Evolutionary conservation across 2,329 filamentous ascomycete species (phyloP).

Genomic region (Bipolaris sorokiniana): DNA sequence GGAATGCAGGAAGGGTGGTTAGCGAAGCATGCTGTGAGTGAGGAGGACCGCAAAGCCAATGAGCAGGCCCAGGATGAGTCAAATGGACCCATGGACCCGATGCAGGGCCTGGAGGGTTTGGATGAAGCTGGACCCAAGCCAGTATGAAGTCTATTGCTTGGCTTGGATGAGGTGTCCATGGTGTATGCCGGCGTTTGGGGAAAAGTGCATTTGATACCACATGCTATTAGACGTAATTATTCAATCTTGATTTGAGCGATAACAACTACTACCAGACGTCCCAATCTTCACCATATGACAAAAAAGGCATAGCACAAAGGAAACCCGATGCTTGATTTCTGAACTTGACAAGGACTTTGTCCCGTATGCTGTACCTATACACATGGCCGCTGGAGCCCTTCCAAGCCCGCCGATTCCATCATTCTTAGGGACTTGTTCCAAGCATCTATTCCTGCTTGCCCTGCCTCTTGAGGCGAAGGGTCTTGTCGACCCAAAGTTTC

Average conservation of each 20-base stretch:
- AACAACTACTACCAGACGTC: neutral
- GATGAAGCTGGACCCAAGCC: constrained; percentile 93
- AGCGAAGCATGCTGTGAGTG: constrained; percentile 82
- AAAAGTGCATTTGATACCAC: constrained; percentile 16
- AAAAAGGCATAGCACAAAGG: constrained; percentile 24
- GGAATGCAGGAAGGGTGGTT: constrained; percentile 82
- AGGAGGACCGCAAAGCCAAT: constrained; percentile 72
- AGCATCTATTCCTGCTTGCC: constrained; percentile 44
- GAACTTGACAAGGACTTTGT: constrained; percentile 20
- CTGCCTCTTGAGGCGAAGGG: constrained; percentile 82
- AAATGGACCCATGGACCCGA: constrained; percentile 75
- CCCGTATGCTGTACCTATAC: constrained; percentile 31
- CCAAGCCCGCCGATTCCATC: constrained; percentile 16
- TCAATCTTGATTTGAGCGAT: neutral
- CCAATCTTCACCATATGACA: neutral
- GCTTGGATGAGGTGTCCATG: constrained; percentile 5
- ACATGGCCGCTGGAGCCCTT: constrained; percentile 27
- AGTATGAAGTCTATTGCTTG: constrained; percentile 54
- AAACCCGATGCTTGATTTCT: constrained; percentile 34
- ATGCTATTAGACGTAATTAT: constrained; percentile 2
- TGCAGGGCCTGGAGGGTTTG: constrained; percentile 92
- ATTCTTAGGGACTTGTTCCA: neutral
- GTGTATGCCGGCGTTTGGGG: constrained; percentile 29
- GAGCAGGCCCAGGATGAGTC: constrained; percentile 61
- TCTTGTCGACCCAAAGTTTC: constrained; percentile 90